Percentiles rank a stretch among this genome's conserved stretches.
Conservation (phyloP, 306 rosid genomes). For the Glycine latifolia region DNA sequence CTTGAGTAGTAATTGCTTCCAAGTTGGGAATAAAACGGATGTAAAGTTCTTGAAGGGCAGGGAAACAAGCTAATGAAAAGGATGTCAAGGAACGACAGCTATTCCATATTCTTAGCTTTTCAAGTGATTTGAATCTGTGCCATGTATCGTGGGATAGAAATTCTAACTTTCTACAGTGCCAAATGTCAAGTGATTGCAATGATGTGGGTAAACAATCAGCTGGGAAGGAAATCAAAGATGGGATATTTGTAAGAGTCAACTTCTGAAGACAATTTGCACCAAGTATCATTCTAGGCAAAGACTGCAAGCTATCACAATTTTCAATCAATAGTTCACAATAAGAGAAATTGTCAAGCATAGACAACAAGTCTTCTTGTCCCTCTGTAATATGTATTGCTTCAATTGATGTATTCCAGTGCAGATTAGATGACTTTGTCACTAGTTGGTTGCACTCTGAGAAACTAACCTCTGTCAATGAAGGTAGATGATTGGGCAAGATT, state of each 20-base stretch:
- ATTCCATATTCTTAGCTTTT: background rate
- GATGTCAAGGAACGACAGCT: constrained; percentile 1
- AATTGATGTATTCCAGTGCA: constrained; percentile 12
- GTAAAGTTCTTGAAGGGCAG: background rate
- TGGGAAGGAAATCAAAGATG: constrained; percentile 2
- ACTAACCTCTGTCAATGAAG: background rate
- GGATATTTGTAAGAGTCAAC: background rate
- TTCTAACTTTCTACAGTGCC: background rate
- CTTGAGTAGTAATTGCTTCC: background rate
- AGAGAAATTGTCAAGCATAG: background rate
- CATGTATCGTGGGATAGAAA: background rate
- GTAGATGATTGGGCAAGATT: background rate
- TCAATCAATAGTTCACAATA: background rate
- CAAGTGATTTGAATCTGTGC: background rate
- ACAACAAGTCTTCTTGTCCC: background rate
- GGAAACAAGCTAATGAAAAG: background rate
- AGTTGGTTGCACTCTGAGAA: background rate
- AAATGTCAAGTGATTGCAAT: background rate
- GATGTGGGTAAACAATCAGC: background rate
- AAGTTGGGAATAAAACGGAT: background rate
- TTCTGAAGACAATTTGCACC: background rate
- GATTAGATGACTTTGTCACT: background rate
- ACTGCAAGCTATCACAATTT: background rate
- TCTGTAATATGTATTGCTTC: background rate
- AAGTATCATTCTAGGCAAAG: constrained; percentile 1